Conservation (phyloP, 768 basidiomycete species). For the Suillus bovinus region DNA sequence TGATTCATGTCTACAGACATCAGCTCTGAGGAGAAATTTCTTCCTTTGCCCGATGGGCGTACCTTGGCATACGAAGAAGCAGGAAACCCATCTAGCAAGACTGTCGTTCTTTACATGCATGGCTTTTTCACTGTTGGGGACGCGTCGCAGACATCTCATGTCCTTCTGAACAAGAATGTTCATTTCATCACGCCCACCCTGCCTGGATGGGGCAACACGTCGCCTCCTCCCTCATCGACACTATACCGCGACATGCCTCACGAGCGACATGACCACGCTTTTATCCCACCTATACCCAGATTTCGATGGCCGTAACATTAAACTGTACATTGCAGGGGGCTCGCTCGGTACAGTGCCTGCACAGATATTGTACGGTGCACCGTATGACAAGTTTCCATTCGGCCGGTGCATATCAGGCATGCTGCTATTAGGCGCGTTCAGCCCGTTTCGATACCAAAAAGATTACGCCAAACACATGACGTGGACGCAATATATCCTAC, state of each 20-base stretch:
- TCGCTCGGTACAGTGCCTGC: slow-evolving; percentile 56
- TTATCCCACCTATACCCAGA: slow-evolving; percentile 52
- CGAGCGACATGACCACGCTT: slow-evolving; percentile 45
- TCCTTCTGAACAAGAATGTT: slow-evolving; percentile 39
- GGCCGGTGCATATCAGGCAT: slow-evolving; percentile 47
- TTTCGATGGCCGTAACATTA: slow-evolving; percentile 31
- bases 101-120: slow-evolving; percentile 55
- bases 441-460: slow-evolving; percentile 47
- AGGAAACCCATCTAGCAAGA: slow-evolving; percentile 49
- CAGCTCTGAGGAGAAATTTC: slow-evolving; percentile 12
- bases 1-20: slow-evolving; percentile 1
- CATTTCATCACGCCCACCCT: slow-evolving; percentile 54
- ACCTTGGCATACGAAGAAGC: slow-evolving; percentile 54
- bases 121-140: slow-evolving; percentile 55
- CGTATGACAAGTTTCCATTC: slow-evolving; percentile 52
- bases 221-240: slow-evolving; percentile 34
- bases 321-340: slow-evolving; percentile 51
- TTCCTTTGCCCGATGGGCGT: slow-evolving; percentile 39
- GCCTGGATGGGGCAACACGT: slow-evolving; percentile 59
- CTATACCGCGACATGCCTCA: slow-evolving; percentile 44
- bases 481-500: slow-evolving; percentile 45
- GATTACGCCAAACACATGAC: slow-evolving; percentile 47
- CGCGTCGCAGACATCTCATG: slow-evolving; percentile 34
- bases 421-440: slow-evolving; percentile 46
- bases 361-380: slow-evolving; percentile 56